Conservation (phyloP, 306 rosid genomes). For the Hippophae tibetana region DNA sequence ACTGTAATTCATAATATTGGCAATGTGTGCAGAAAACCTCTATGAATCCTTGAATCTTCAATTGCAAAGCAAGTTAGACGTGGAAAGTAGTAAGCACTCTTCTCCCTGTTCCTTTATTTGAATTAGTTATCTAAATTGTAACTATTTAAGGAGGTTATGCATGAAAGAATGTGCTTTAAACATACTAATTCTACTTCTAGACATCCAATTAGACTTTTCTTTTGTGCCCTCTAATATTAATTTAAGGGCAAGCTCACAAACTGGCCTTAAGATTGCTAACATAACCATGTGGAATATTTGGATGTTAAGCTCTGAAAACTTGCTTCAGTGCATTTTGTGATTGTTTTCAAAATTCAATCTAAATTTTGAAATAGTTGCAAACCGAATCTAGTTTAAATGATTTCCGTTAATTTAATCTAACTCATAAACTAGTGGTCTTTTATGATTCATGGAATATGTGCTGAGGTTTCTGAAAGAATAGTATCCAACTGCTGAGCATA, state of each 20-base stretch:
- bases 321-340: too few relatives aligned
- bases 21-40: constrained; percentile 47
- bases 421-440: background rate
- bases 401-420: background rate
- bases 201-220: background rate
- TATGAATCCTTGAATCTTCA: constrained; percentile 68
- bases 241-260: too few relatives aligned
- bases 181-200: background rate
- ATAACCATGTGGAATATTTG: too few relatives aligned
- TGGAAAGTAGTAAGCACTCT: constrained; percentile 47
- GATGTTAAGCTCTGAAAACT: too few relatives aligned
- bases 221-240: background rate
- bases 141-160: background rate
- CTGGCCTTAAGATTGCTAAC: too few relatives aligned
- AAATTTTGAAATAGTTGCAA: too few relatives aligned
- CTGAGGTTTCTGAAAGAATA: background rate
- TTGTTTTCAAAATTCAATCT: too few relatives aligned
- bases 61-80: constrained; percentile 42
- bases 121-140: background rate
- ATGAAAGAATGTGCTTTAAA: background rate
- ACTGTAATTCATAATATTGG: constrained; percentile 6
- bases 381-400: background rate
- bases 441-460: background rate
- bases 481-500: background rate
- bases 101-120: constrained; percentile 4